phyloP scores from a whole-genome alignment of 257 asterid species.

The Echium plantagineum region DNA sequence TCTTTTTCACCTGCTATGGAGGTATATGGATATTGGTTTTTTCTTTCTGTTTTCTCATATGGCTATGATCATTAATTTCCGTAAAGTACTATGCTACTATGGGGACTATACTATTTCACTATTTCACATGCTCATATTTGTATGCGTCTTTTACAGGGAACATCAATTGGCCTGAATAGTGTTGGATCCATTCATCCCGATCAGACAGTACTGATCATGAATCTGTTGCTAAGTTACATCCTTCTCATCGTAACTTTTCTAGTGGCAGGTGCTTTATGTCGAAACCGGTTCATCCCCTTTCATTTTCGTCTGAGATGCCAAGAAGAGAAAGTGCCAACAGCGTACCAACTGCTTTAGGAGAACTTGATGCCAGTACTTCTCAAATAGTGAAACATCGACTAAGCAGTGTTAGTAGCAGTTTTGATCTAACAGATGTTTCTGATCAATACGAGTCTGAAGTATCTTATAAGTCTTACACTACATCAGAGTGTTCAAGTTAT shows the following conservation, averaged over 20 bases:
- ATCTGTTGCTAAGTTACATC: slow-evolving; percentile 48
- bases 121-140: neutral
- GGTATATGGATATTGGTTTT: slow-evolving; percentile 28
- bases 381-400: slow-evolving; percentile 42
- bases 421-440: slow-evolving; percentile 54
- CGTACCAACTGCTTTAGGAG: slow-evolving; percentile 23
- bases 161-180: slow-evolving; percentile 63
- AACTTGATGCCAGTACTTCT: slow-evolving; percentile 34
- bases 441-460: slow-evolving; percentile 42
- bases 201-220: slow-evolving; percentile 86
- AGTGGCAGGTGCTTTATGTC: slow-evolving; percentile 76
- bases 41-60: neutral
- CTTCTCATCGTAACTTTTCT: slow-evolving; percentile 55
- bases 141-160: slow-evolving; percentile 42
- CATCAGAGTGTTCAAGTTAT: slow-evolving; percentile 52
- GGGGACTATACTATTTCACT: neutral
- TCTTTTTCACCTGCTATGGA: slow-evolving; percentile 82
- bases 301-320: slow-evolving; percentile 47
- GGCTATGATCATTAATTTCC: neutral
- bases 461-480: slow-evolving; percentile 24
- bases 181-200: slow-evolving; percentile 77
- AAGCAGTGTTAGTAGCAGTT: slow-evolving; percentile 67
- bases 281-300: slow-evolving; percentile 81
- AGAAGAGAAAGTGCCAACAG: slow-evolving; percentile 22
- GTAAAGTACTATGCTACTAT: neutral